Evolutionary conservation across 768 basidiomycete genomes (phyloP).

Genomic region (Rhodotorula toruloides): DNA sequence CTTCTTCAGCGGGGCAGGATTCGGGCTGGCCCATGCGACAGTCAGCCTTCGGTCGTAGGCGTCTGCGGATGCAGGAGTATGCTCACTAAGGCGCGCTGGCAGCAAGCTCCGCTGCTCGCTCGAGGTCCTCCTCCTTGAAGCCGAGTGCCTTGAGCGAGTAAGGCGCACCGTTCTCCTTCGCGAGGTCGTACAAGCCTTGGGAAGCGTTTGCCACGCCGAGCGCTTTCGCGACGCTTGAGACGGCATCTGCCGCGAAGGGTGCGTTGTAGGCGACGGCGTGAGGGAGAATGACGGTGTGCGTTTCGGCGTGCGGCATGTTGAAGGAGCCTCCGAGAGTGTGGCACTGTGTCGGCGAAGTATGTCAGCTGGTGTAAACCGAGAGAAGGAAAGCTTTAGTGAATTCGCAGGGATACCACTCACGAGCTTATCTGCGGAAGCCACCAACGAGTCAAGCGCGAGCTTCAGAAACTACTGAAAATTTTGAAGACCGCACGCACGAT

Average conservation of each 20-base stretch:
- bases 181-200: conserved; percentile 43
- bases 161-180: conserved; percentile 45
- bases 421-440: too few relatives aligned
- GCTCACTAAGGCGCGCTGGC: conserved; percentile 45
- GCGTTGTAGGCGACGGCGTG: conserved; percentile 51
- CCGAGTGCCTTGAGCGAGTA: conserved; percentile 47
- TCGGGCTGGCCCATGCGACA: conserved; percentile 41
- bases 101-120: conserved; percentile 49
- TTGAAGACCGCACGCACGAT: too few relatives aligned
- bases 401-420: conserved; percentile 1
- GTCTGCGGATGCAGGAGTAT: background rate
- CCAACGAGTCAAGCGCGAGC: too few relatives aligned
- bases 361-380: too few relatives aligned
- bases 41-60: background rate
- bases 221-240: conserved; percentile 46
- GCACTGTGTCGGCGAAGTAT: conserved; percentile 7
- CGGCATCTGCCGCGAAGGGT: conserved; percentile 45
- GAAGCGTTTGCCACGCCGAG: conserved; percentile 44
- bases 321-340: conserved; percentile 48
- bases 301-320: conserved; percentile 50
- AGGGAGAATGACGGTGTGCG: conserved; percentile 51
- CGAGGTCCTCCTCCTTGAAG: conserved; percentile 50
- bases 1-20: conserved; percentile 49
- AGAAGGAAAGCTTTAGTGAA: background rate
- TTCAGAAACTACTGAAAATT: too few relatives aligned